Percentiles rank a stretch among this genome's conserved stretches.
Conservation (phyloP, 2,329 filamentous ascomycete genomes). For the Fusarium bulbicola region DNA sequence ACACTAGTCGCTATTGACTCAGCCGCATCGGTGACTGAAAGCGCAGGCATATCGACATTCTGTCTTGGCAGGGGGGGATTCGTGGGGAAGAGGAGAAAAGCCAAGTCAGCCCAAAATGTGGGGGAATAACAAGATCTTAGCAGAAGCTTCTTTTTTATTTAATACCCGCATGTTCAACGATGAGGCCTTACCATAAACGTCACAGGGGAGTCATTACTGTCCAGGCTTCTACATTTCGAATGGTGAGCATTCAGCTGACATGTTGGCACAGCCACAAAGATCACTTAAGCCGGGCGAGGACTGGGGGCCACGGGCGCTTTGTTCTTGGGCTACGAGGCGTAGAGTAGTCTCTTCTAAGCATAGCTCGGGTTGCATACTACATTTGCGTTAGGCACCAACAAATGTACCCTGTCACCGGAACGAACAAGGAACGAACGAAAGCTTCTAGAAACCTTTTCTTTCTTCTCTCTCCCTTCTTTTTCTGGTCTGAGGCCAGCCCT, state of each 20-base stretch:
- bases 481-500: not conserved
- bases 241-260: conserved; percentile 18
- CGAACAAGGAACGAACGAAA: not conserved
- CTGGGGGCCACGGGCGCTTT: not conserved
- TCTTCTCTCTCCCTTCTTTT: not conserved
- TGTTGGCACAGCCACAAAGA: conserved; percentile 10
- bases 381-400: conserved; percentile 17
- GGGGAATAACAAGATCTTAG: not conserved
- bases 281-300: not conserved
- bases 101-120: not conserved
- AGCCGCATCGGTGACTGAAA: not conserved
- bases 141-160: conserved; percentile 4
- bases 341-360: not conserved
- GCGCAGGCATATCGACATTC: conserved; percentile 22
- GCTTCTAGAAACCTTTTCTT: conserved; percentile 11
- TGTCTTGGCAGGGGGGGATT: not conserved
- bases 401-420: not conserved
- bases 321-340: not conserved
- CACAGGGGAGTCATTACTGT: not conserved
- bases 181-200: not conserved
- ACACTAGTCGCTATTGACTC: not conserved
- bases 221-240: conserved; percentile 13
- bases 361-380: not conserved
- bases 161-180: not conserved
- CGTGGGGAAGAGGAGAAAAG: not conserved